Base-by-base conservation (phyloP, 2,329 filamentous ascomycete species). In the Penicillium griseofulvum region DNA sequence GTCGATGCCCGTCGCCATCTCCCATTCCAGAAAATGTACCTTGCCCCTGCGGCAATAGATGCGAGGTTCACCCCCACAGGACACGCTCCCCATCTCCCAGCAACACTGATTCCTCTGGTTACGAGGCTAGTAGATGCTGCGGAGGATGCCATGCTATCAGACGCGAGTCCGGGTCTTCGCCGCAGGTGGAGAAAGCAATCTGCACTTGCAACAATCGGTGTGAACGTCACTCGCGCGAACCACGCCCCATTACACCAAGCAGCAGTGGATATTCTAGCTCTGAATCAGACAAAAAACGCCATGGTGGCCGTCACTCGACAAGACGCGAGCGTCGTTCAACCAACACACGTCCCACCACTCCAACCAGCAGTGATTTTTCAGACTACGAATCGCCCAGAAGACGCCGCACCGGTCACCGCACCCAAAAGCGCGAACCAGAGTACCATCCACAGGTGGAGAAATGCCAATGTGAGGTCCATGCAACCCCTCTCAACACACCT, bases 1-100 rank as follows among this genome's bases (percentile, higher is more conserved):
- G 37, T 26, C 54, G 49, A 16, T 56, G 55, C 28, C 49, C 58
- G 34, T 54, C 56, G 1, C 52, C 54, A 33, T 51, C 55, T 7
- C 41, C 53, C 7, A 42, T 36, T 29, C 46, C 48, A 12, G 45
- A 58, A 33, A 58, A 49, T 22, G 12, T 39, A n/a, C 9, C 36
- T 39, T 55, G 52, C 26, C 8, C 48, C 31, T 42, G 37, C 28
- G 7, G 22, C 45, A 34, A 17, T 33, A 29, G 22, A 42, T 52
- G 54, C 36, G 52, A 54, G 37, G 22, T 52, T 22, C 49, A 50
- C 17, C 24, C 47, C 16, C 34, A 55, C n/a, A 45, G 45, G 17
- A 31, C 19, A 37, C 48, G 43, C 22, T 36, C 47, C 39, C 31
- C 43, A 33, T 49, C 54, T 3, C 47, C 54, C 10, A 49, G n/a